Evolutionary conservation across 495 filamentous ascomycete species (phyloP).

Genomic region (Filosporella fistucella): DNA sequence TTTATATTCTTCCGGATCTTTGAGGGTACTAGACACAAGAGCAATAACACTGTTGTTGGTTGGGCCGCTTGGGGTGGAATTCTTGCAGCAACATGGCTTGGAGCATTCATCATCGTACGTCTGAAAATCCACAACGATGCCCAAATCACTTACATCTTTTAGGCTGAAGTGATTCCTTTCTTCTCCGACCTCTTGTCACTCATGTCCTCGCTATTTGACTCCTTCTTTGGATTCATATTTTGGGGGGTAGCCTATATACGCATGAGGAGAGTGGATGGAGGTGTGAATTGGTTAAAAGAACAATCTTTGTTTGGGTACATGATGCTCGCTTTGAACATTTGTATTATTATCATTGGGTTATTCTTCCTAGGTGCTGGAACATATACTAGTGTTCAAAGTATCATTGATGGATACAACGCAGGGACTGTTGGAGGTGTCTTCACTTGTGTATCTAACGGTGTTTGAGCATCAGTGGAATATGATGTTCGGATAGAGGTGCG

Average conservation of each 20-base stretch:
- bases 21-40: constrained; percentile 69
- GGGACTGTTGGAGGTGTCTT: constrained; percentile 55
- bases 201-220: constrained; percentile 88
- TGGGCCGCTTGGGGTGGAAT: constrained; percentile 77
- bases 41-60: constrained; percentile 72
- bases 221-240: constrained; percentile 92
- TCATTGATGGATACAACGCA: constrained; percentile 53
- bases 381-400: constrained; percentile 70
- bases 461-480: constrained; percentile 22
- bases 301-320: constrained; percentile 57
- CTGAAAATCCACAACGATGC: background rate
- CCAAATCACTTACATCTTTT: constrained; percentile 20
- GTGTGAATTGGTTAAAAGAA: constrained; percentile 51
- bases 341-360: constrained; percentile 65
- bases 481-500: background rate
- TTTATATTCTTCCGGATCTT: constrained; percentile 87
- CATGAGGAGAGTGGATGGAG: constrained; percentile 69
- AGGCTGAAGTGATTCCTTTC: constrained; percentile 87
- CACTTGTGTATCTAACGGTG: constrained; percentile 58
- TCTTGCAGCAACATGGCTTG: constrained; percentile 65
- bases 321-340: constrained; percentile 59
- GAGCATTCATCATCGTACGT: constrained; percentile 49
- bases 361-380: constrained; percentile 76
- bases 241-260: constrained; percentile 86
- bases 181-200: constrained; percentile 78